phyloP scores from a whole-genome alignment of 2,329 filamentous ascomycete species.

The Epichloe sibirici region DNA sequence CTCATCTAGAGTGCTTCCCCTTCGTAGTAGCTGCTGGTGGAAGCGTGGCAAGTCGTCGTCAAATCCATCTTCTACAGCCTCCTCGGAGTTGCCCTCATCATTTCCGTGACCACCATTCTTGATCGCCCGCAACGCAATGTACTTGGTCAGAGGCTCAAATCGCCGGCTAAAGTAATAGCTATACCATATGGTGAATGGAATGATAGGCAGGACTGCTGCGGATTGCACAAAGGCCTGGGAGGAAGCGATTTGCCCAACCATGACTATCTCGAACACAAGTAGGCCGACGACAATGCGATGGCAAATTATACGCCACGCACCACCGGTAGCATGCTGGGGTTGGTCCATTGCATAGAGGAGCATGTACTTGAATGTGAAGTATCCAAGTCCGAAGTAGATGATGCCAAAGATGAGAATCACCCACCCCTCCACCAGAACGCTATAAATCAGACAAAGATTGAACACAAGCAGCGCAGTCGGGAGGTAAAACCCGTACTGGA shows the following conservation, averaged over 20 bases:
- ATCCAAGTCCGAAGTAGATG: constrained; percentile 71
- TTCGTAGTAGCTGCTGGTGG: constrained; percentile 30
- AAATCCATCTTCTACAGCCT: constrained; percentile 23
- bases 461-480: constrained; percentile 87
- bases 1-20: constrained; percentile 59
- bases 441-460: constrained; percentile 93
- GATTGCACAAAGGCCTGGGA: constrained; percentile 62
- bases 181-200: constrained; percentile 79
- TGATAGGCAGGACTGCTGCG: constrained; percentile 60
- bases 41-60: constrained; percentile 31
- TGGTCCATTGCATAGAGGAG: constrained; percentile 97
- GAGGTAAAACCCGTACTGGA: constrained; percentile 93
- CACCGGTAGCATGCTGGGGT: constrained; percentile 82
- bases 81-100: constrained; percentile 22
- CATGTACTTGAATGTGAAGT: constrained; percentile 94
- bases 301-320: constrained; percentile 94
- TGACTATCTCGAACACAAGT: constrained; percentile 80
- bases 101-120: constrained; percentile 41
- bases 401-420: constrained; percentile 72
- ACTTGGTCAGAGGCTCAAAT: constrained; percentile 81
- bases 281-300: constrained; percentile 79
- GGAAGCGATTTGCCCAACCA: constrained; percentile 74
- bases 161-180: constrained; percentile 67
- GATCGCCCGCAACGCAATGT: constrained; percentile 84
- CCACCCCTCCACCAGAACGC: constrained; percentile 68